Evolutionary conservation across 1,284 basidiomycete genomes (phyloP), one percentile per base, ranked within the genome.

Genomic region (Apiotrichum sp.): DNA sequence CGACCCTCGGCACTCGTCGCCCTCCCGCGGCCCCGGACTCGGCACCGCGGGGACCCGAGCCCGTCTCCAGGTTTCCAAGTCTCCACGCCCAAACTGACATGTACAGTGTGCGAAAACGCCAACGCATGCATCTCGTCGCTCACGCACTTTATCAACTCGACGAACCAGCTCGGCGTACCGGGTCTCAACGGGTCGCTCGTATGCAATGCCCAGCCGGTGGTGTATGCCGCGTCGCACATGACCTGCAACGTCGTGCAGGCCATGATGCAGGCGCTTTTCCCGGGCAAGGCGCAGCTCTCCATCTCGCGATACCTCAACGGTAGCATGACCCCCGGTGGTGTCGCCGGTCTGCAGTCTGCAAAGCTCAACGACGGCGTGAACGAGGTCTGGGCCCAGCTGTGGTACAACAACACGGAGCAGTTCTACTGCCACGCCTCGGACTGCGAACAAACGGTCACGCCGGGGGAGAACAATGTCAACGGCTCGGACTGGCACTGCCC

Each of bases 341-440:
- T 32, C 10, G 38, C 16, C 13, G 57, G 59, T 0, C 36, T 68
- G 14, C 49, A 40, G 2, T 11, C 52, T 9, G 63, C 63, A 1
- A 62, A 65, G 1, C 35, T 74, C 16, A 42, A 87, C 11, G 85
- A 83, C 62, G 59, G 74, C 6, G 77, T 80, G 33, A 81, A 82
- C 6, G 79, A 82, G 4, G 77, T 82, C 8, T 86, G 81, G 62
- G 87, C 87, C 0, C 88, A 92, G 66, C 77, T 93, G 1, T 86
- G 88, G 76, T 92, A 92, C 73, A 79, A 81, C n/a, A 87, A 87
- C 5, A 82, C 86, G 22, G 89, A 91, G 69, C 77, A 79, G 67
- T 93, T 93, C 76, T 88, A 82, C 70, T 95, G 91, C 69, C 62
- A 77, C 14, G 88, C 88, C 0, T 78, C 82, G 59, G 78, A 79